phyloP scores from a whole-genome alignment of 192 early-diverging fungal genomes.

The Phlyctochytrium planicorne region DNA sequence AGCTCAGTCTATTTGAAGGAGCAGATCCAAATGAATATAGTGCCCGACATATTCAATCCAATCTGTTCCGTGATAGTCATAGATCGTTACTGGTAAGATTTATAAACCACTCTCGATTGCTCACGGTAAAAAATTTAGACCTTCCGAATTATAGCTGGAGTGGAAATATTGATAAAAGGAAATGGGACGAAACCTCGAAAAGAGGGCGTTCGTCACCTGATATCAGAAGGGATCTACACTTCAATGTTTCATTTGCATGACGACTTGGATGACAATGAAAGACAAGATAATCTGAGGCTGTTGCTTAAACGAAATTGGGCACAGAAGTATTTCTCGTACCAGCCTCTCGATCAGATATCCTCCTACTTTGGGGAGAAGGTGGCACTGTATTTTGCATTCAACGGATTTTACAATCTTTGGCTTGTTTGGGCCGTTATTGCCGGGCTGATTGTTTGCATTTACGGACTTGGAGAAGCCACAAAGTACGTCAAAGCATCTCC shows the following conservation, averaged over 20 bases:
- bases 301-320: conserved; percentile 20
- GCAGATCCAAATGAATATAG: conserved; percentile 9
- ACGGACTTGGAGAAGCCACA: conserved; percentile 35
- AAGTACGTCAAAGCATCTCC: conserved; percentile 18
- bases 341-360: conserved; percentile 52
- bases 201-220: conserved; percentile 35
- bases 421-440: conserved; percentile 35
- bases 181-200: conserved; percentile 9
- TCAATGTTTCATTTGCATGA: conserved; percentile 52
- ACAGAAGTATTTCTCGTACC: conserved; percentile 23
- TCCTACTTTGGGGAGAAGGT: conserved; percentile 64
- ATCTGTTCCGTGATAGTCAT: conserved; percentile 25
- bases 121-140: conserved; percentile 10
- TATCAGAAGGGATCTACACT: conserved; percentile 41
- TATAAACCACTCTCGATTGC: not conserved
- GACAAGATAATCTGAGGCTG: conserved; percentile 21
- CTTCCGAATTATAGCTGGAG: conserved; percentile 15
- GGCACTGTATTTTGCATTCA: conserved; percentile 64
- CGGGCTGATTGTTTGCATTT: conserved; percentile 52
- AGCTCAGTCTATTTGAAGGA: conserved; percentile 16
- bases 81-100: conserved; percentile 14
- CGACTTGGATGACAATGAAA: conserved; percentile 32
- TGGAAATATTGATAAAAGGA: conserved; percentile 19
- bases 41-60: not conserved
- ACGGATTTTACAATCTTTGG: conserved; percentile 60